Evolutionary conservation across 306 rosid genomes (phyloP), one percentile per base, ranked within the genome.

Genomic region (Medicago ruthenica): DNA sequence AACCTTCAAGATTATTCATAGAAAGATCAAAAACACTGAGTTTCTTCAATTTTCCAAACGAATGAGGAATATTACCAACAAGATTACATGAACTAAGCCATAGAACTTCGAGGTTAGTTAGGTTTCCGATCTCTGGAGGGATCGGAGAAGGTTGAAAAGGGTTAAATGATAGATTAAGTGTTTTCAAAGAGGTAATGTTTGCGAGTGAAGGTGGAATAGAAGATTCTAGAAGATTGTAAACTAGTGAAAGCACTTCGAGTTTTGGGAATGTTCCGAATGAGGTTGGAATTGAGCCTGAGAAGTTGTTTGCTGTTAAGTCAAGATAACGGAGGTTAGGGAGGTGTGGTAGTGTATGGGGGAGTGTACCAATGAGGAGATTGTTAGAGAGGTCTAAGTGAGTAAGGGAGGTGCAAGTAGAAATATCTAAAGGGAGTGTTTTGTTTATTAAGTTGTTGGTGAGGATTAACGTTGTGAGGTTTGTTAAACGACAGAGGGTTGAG

Each of bases 121-220:
- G 66, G 83, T 90, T 95, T 0, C 97, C 97, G 2, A 92, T 53
- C 76, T 87, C 93, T 60, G 86, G 78, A 1, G 98, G 96, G 15
- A 95, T 81, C 75, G 12, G 83, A 22, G 92, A 88, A 4, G 96
- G 93, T 0, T 16, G 12, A 8, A 90, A 95, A 0, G 97, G 95
- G 73, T 95, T 95, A 76, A 80, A 95, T 3, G 98, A 95, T 3
- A 95, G 88, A 64, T 95, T 95, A 1, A 95, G 93, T 81, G 78
- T 88, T 54, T 69, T 90, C 9, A 95, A 89, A 0, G 93, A 63
- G 8, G 86, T 73, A 18, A 95, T 41, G 80, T 86, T 95, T 0
- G 87, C 91, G 9, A 92, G 82, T 11, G 85, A 80, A 1, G 95
- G n/a, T 0, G 98, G 95, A 1, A 92, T 12, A 2, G 84, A 10